Percentiles rank a stretch among this genome's conserved stretches.
Conservation (phyloP, 495 filamentous ascomycete genomes). For the Penicillium malachiteum region DNA sequence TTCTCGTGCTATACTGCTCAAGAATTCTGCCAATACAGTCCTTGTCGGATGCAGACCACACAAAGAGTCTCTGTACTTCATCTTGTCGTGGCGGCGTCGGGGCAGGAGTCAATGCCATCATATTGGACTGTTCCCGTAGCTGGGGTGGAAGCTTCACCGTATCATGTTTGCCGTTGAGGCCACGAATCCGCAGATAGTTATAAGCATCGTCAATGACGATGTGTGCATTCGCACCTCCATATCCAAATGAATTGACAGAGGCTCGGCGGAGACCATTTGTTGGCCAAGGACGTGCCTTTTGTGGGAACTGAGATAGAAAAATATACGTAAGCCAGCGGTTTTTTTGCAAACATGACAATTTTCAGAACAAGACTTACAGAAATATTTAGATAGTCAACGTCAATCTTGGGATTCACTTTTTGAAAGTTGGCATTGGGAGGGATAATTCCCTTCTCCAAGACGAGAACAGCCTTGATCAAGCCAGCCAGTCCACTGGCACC, state of each 20-base stretch:
- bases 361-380: background rate
- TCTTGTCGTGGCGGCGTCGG: no score
- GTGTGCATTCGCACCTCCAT: conserved; percentile 35
- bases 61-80: no score
- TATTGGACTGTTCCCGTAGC: no score
- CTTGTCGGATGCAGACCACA: no score
- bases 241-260: conserved; percentile 40
- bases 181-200: conserved; percentile 6
- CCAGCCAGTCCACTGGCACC: conserved; percentile 32
- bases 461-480: conserved; percentile 34
- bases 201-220: conserved; percentile 1
- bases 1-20: no score
- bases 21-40: no score
- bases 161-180: background rate
- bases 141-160: background rate
- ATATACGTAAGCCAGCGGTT: background rate
- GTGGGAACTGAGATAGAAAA: background rate
- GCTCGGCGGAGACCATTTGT: conserved; percentile 22
- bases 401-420: conserved; percentile 31
- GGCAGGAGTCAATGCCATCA: no score
- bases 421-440: conserved; percentile 30
- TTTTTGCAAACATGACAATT: background rate
- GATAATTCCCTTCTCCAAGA: conserved; percentile 32
- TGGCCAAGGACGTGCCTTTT: background rate
- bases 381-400: conserved; percentile 18